Conservation (phyloP, 2,329 filamentous ascomycete species). For the Exserohilum turcica region DNA sequence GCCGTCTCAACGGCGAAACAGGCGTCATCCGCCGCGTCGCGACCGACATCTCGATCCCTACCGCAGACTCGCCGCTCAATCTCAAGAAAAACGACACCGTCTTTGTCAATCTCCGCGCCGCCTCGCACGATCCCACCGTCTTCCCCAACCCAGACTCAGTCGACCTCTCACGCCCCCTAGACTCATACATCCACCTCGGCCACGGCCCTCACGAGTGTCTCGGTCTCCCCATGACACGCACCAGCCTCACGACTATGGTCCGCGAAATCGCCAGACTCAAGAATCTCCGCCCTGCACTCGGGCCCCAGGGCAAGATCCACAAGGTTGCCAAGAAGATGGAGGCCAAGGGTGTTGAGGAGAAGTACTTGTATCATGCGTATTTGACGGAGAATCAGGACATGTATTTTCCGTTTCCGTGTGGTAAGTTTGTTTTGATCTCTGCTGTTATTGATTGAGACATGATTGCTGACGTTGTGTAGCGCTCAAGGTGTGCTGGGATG, state of each 20-base stretch:
- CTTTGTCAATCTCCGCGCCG: constrained; percentile 52
- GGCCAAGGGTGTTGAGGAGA: constrained; percentile 24
- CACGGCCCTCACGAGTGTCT: constrained; percentile 52
- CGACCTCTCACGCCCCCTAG: constrained; percentile 46
- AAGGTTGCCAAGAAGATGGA: constrained; percentile 47
- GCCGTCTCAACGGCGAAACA: constrained; percentile 52
- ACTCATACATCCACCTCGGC: constrained; percentile 53
- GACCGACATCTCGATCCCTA: constrained; percentile 40
- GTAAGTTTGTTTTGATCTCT: constrained; percentile 43
- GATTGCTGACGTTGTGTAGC: constrained; percentile 24
- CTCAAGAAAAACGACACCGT: constrained; percentile 48
- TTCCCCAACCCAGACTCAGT: constrained; percentile 52
- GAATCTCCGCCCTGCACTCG: constrained; percentile 47
- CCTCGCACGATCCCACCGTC: constrained; percentile 47
- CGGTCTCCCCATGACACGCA: constrained; percentile 50
- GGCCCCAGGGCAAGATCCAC: constrained; percentile 49
- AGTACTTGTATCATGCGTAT: constrained; percentile 51
- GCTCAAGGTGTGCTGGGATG: constrained; percentile 40
- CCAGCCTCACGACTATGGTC: constrained; percentile 54
- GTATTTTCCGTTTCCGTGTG: constrained; percentile 54
- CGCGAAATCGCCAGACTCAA: constrained; percentile 50
- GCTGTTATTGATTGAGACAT: too few species aligned
- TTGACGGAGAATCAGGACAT: constrained; percentile 56
- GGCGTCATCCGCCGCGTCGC: constrained; percentile 49
- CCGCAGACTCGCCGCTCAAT: constrained; percentile 35